These are phyloP conservation scores for Kwoniella botswanensis DNA, from an alignment of 768 basidiomycete genomes.

Conservation along the genomic window DNA sequence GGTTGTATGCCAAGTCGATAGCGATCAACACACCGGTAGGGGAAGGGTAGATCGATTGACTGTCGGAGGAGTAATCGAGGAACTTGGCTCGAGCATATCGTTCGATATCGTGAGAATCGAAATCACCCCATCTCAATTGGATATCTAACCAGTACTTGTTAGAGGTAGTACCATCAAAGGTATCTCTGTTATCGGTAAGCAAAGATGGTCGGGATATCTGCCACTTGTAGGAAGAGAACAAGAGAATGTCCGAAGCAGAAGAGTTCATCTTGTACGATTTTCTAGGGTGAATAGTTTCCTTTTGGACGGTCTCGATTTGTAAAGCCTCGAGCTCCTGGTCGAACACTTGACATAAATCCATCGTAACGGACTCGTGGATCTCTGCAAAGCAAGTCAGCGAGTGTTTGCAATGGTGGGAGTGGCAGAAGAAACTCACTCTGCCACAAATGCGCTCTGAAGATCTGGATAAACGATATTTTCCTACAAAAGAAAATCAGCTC, in stretches of 20 bases:
- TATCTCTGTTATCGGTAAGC: slow-evolving; percentile 93
- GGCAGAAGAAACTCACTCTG: slow-evolving; percentile 61
- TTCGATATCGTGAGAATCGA: slow-evolving; percentile 98
- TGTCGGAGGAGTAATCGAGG: slow-evolving; percentile 87
- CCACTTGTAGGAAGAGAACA: slow-evolving; percentile 93
- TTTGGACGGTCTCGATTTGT: slow-evolving; percentile 98
- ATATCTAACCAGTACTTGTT: slow-evolving; percentile 99
- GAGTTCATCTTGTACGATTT: slow-evolving; percentile 99
- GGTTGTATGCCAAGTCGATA: slow-evolving; percentile 96
- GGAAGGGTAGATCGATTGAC: slow-evolving; percentile 98
- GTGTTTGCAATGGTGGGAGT: not conserved
- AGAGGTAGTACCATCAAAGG: slow-evolving; percentile 94
- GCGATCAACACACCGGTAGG: slow-evolving; percentile 99
- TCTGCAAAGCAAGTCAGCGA: slow-evolving; percentile 60
- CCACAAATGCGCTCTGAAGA: slow-evolving; percentile 99
- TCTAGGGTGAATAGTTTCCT: slow-evolving; percentile 98
- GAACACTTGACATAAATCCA: slow-evolving; percentile 82
- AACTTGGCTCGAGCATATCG: slow-evolving; percentile 98
- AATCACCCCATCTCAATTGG: slow-evolving; percentile 69
- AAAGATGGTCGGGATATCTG: slow-evolving; percentile 95
- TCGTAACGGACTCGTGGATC: slow-evolving; percentile 66
- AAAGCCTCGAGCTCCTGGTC: slow-evolving; percentile 98
- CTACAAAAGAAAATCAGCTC: not conserved
- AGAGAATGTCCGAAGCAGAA: slow-evolving; percentile 95
- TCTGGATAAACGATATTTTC: slow-evolving; percentile 98